phyloP scores from a whole-genome alignment of 495 filamentous ascomycete genomes.

The Penicillium cosmopolitanum region DNA sequence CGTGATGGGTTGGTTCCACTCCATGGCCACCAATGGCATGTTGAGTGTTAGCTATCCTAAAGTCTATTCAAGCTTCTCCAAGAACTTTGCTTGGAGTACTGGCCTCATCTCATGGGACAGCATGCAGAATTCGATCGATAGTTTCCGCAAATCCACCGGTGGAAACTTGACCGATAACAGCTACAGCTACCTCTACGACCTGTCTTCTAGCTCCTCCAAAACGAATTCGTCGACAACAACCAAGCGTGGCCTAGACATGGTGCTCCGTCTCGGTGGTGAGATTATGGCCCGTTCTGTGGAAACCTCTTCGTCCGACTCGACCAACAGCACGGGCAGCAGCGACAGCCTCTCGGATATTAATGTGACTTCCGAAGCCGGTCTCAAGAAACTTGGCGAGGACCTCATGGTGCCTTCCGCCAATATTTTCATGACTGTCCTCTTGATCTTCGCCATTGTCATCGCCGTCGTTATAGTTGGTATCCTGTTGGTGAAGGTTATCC shows the following conservation, averaged over 20 bases:
- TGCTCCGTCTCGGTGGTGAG: slow-evolving; percentile 43
- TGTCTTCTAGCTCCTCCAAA: slow-evolving; percentile 40
- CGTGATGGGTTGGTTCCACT: slow-evolving; percentile 89
- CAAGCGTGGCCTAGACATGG: slow-evolving; percentile 56
- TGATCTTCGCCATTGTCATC: slow-evolving; percentile 86
- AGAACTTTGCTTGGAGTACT: slow-evolving; percentile 92
- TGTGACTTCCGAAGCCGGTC: slow-evolving; percentile 61
- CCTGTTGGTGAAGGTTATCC: slow-evolving; percentile 85
- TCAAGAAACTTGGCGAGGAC: slow-evolving; percentile 76
- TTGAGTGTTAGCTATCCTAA: slow-evolving; percentile 83
- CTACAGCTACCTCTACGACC: slow-evolving; percentile 72
- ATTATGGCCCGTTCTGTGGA: slow-evolving; percentile 56
- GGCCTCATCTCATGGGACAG: slow-evolving; percentile 80
- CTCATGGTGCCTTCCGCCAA: slow-evolving; percentile 83
- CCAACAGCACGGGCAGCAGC: slow-evolving; percentile 29
- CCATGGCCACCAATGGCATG: slow-evolving; percentile 95
- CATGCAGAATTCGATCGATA: slow-evolving; percentile 84
- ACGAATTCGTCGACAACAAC: slow-evolving; percentile 8
- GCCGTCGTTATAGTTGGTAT: slow-evolving; percentile 85
- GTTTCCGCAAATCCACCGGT: slow-evolving; percentile 77
- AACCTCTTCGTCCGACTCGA: slow-evolving; percentile 52
- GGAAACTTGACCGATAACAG: slow-evolving; percentile 83
- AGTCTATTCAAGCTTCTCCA: slow-evolving; percentile 83
- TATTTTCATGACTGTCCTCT: slow-evolving; percentile 93
- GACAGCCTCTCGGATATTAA: slow-evolving; percentile 34